These are phyloP conservation scores for Coemansia sp. DNA, from an alignment of 192 early-diverging fungal species.

Conservation along the genomic window DNA sequence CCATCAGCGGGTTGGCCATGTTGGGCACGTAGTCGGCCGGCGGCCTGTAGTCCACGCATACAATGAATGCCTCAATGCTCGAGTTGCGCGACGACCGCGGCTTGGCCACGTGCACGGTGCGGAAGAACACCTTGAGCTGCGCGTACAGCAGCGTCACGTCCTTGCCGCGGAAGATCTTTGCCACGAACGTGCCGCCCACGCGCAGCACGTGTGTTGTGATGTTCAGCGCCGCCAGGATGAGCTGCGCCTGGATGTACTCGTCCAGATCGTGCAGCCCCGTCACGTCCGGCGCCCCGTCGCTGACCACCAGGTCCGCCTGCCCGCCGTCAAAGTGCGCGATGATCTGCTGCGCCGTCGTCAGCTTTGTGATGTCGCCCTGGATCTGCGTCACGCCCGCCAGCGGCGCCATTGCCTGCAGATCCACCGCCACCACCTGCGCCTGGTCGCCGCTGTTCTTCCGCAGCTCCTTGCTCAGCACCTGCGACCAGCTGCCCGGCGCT, in stretches of 20 bases:
- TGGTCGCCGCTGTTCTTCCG: constrained; percentile 52
- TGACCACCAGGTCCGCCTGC: constrained; percentile 89
- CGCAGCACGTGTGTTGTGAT: constrained; percentile 94
- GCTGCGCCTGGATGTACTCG: constrained; percentile 98
- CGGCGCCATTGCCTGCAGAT: constrained; percentile 96
- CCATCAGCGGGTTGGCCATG: constrained; percentile 88
- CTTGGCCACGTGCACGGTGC: constrained; percentile 86
- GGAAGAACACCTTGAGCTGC: constrained; percentile 91
- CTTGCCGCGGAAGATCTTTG: constrained; percentile 97
- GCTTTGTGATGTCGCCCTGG: constrained; percentile 98
- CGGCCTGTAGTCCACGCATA: constrained; percentile 87
- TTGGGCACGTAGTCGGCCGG: constrained; percentile 82
- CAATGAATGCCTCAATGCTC: constrained; percentile 91
- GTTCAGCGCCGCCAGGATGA: constrained; percentile 92
- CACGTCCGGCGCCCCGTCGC: constrained; percentile 95
- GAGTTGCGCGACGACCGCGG: constrained; percentile 93
- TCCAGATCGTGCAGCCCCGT: constrained; percentile 99
- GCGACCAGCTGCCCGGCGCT: constrained; percentile 96
- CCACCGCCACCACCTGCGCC: constrained; percentile 89
- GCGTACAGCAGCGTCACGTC: constrained; percentile 90
- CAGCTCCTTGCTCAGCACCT: constrained; percentile 75
- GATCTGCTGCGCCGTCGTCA: constrained; percentile 88
- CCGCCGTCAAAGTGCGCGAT: constrained; percentile 85
- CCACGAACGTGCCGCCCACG: constrained; percentile 91
- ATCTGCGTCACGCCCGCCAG: constrained; percentile 90